Percentiles rank a stretch among this genome's conserved stretches.
Evolutionary conservation across 2,329 filamentous ascomycete species (phyloP).

Genomic region (Ambrosiella cleistominuta): DNA sequence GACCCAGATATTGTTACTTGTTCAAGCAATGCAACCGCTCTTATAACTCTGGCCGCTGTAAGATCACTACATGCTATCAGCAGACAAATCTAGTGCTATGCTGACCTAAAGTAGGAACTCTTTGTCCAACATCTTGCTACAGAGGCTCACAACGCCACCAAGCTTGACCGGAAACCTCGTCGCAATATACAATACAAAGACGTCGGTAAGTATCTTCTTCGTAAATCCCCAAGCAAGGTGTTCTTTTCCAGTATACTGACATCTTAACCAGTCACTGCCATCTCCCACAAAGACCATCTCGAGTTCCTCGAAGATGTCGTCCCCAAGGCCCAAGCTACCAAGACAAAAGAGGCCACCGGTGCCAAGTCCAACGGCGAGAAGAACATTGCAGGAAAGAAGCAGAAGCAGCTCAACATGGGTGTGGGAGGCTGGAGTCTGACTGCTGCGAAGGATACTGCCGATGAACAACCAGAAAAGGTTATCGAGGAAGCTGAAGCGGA

Average conservation of each 20-base stretch:
- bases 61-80: slow-evolving; percentile 16
- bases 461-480: slow-evolving; percentile 22
- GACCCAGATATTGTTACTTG: slow-evolving; percentile 75
- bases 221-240: not conserved
- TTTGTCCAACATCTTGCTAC: slow-evolving; percentile 85
- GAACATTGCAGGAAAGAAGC: slow-evolving; percentile 8
- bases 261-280: slow-evolving; percentile 47
- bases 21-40: slow-evolving; percentile 86
- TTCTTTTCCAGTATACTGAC: not conserved
- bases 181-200: slow-evolving; percentile 94
- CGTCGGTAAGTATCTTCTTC: slow-evolving; percentile 39
- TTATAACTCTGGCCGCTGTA: slow-evolving; percentile 79
- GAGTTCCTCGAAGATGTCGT: slow-evolving; percentile 88
- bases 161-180: slow-evolving; percentile 77
- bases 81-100: slow-evolving; percentile 2
- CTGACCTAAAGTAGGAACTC: slow-evolving; percentile 48
- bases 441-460: slow-evolving; percentile 24
- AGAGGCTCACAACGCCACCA: slow-evolving; percentile 73
- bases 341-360: slow-evolving; percentile 48
- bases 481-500: slow-evolving; percentile 19
- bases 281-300: slow-evolving; percentile 77
- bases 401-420: slow-evolving; percentile 14
- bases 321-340: slow-evolving; percentile 68
- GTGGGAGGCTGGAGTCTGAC: slow-evolving; percentile 8
- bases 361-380: slow-evolving; percentile 31